phyloP scores from a whole-genome alignment of 306 rosid species.

The Citrullus mucosospermus region DNA sequence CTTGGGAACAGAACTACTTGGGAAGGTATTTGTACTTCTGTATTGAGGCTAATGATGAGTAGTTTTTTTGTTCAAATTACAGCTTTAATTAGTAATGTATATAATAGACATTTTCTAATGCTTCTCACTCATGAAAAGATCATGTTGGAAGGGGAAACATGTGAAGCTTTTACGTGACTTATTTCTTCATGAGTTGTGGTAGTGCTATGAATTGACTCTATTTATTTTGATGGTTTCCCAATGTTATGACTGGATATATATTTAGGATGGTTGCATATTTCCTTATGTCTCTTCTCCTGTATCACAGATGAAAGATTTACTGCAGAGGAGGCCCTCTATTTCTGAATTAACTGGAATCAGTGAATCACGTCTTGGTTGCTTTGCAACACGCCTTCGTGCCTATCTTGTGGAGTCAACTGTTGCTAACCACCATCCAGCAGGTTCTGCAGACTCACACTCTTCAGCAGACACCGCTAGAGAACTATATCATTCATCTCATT shows the following conservation, averaged over 20 bases:
- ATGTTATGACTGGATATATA: background rate
- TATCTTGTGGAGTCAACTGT: conserved; percentile 67
- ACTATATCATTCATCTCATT: conserved; percentile 28
- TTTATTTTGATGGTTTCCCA: background rate
- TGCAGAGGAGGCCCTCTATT: conserved; percentile 69
- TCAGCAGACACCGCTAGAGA: conserved; percentile 16
- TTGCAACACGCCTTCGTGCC: conserved; percentile 84
- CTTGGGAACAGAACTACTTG: conserved; percentile 69
- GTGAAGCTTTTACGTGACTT: background rate
- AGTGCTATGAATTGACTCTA: background rate
- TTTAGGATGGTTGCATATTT: background rate
- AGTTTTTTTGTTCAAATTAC: background rate
- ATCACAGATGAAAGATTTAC: conserved; percentile 68
- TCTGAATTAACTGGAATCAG: conserved; percentile 87
- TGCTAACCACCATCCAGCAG: conserved; percentile 18
- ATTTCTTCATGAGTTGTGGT: background rate
- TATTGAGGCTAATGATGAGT: background rate
- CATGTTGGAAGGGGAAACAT: background rate
- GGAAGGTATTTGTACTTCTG: conserved; percentile 40
- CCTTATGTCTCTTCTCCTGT: background rate
- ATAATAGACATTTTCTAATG: background rate
- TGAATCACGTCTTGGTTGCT: conserved; percentile 72
- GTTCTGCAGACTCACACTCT: conserved; percentile 17
- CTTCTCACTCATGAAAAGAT: background rate
- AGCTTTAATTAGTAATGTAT: background rate